A percentile compares a stretch with the other conserved stretches of the same genome.
Conservation (phyloP, 2,329 filamentous ascomycete genomes). For the Colletotrichum siamense region DNA sequence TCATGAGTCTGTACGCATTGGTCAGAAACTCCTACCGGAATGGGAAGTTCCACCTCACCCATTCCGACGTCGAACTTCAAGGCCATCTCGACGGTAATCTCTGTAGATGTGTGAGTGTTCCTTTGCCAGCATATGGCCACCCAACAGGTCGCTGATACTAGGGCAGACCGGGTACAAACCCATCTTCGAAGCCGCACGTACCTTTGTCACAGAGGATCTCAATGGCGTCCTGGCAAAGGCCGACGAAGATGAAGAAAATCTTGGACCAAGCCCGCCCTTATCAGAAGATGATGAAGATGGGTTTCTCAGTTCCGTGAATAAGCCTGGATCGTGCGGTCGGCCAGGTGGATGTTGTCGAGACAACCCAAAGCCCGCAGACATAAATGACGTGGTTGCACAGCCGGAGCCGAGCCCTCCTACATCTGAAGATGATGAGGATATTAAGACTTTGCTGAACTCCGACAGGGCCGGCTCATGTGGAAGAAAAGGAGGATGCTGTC, state of each 20-base stretch:
- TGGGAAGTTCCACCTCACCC: background rate
- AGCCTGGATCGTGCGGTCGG: background rate
- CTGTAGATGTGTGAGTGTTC: background rate
- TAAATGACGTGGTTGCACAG: background rate
- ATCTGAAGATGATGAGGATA: background rate
- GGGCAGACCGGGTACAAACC: background rate
- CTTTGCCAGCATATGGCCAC: background rate
- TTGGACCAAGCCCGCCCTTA: background rate
- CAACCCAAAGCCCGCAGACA: background rate
- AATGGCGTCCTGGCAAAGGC: background rate
- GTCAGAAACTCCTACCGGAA: background rate
- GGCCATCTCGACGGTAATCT: background rate
- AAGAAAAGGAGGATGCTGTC: background rate
- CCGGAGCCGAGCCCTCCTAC: background rate
- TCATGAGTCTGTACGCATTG: background rate
- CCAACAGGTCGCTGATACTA: background rate
- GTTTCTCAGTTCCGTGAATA: background rate
- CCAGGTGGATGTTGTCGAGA: background rate
- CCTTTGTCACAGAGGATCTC: background rate
- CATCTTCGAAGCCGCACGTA: background rate
- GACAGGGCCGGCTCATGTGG: background rate
- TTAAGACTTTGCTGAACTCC: background rate
- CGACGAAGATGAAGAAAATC: background rate
- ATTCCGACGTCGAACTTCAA: background rate
- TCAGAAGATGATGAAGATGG: background rate